phyloP scores from a whole-genome alignment of 306 rosid genomes.

The Lithocarpus polystachyus region DNA sequence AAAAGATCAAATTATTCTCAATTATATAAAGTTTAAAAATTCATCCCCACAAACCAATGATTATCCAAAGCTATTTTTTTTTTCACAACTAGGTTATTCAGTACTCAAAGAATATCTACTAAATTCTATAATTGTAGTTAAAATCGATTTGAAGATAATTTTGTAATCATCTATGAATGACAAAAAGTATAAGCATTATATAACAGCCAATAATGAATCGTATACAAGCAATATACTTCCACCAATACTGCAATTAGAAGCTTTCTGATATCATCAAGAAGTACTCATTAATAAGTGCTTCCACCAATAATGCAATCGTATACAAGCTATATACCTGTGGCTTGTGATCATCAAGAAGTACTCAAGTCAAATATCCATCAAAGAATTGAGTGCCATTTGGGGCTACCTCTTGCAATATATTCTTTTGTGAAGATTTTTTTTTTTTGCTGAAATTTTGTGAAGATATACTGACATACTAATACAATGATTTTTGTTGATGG shows the following conservation, averaged over 20 bases:
- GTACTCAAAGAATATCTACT: neutral
- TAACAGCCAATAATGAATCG: neutral
- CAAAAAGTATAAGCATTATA: neutral
- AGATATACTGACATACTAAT: conserved; percentile 17
- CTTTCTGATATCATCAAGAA: conserved; percentile 22
- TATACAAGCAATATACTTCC: neutral
- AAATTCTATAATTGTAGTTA: neutral
- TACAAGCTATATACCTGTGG: neutral
- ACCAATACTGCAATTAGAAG: conserved; percentile 20
- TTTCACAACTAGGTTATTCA: neutral
- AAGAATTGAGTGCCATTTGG: conserved; percentile 23
- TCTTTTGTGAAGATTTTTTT: neutral
- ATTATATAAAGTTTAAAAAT: neutral
- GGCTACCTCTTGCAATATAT: conserved; percentile 9
- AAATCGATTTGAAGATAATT: neutral
- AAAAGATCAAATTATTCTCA: neutral
- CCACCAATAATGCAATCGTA: too few relatives aligned
- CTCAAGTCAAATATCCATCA: conserved; percentile 28
- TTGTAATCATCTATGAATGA: neutral
- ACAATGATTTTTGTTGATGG: conserved; percentile 24
- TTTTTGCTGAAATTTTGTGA: neutral
- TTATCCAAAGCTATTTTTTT: neutral
- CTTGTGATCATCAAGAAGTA: conserved; percentile 13
- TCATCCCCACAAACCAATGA: too few relatives aligned
- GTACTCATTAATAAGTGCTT: neutral